A percentile compares a stretch with the other conserved stretches of the same genome.
Evolutionary conservation across 257 asterid species (phyloP).

Genomic region (Lithospermum erythrorhizon): DNA sequence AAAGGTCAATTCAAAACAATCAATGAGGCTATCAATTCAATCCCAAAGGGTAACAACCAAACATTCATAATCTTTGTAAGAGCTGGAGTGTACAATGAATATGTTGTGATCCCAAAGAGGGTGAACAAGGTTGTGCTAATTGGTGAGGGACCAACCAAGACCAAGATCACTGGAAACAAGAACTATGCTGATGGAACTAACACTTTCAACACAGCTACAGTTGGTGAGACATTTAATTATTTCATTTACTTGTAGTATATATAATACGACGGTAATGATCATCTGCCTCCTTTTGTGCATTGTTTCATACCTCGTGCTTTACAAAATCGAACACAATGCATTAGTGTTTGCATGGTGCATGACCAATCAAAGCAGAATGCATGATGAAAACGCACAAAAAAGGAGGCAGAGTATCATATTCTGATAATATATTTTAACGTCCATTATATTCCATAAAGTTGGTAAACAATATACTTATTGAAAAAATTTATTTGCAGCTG

Average conservation of each 20-base stretch:
- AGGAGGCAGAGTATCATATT: too few species aligned
- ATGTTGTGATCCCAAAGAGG: slow-evolving; percentile 11
- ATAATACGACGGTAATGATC: too few species aligned
- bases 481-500: slow-evolving; percentile 29
- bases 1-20: slow-evolving; percentile 22
- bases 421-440: too few species aligned
- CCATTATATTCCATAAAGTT: too few species aligned
- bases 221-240: slow-evolving; percentile 20
- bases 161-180: slow-evolving; percentile 31
- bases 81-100: slow-evolving; percentile 26
- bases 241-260: too few species aligned
- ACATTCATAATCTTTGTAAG: slow-evolving; percentile 23
- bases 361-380: too few species aligned
- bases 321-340: too few species aligned
- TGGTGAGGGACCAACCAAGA: slow-evolving; percentile 33
- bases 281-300: too few species aligned
- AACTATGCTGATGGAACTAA: slow-evolving; percentile 13
- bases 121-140: slow-evolving; percentile 17
- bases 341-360: too few species aligned
- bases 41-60: slow-evolving; percentile 9
- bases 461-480: too few species aligned
- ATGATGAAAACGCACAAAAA: too few species aligned
- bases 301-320: too few species aligned
- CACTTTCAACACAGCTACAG: slow-evolving; percentile 28
- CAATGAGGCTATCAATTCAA: slow-evolving; percentile 7